Evolutionary conservation across 495 filamentous ascomycete species (phyloP), one percentile per base, ranked within the genome.

Genomic region (Darksidea phi): DNA sequence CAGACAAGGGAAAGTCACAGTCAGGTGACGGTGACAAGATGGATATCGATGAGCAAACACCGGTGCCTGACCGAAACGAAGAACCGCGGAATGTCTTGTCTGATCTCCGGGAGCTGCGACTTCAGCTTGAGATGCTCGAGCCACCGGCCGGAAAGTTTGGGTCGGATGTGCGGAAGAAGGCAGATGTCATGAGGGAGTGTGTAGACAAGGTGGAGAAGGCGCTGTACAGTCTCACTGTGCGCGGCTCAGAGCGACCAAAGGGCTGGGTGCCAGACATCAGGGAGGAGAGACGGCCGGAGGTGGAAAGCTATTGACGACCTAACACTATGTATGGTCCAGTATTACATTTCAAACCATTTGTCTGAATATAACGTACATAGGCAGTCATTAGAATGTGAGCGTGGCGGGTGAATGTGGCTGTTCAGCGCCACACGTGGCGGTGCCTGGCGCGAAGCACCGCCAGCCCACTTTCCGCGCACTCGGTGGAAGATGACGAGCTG

Each of bases 161-260:
- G 1, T 80, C 77, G 53, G 86, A 91, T 62, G 80, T 86, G 57
- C 75, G 81, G 28, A 89, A 88, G 81, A 97, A 97, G 81, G 79
- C 87, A 67, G 84, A 84, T 49, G 90, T 95, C 6, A 96, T 96
- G 91, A 81, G 84, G 66, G 80, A 78, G 64, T 91, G 89, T 72
- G 92, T 98, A 32, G 85, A 89, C 69, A 98, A 98, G 81, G 94
- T 97, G 23, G 94, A 98, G 79, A 81, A 82, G 18, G 85, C 91
- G 17, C 85, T 89, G 15, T 97, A 96, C 75, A 90, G 90, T 10
- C 82, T 95, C 69, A 81, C 85, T 28, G 86, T 98, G 12, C 77
- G 95, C 11, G 94, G 95, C 0, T 86, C 85, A 48, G 94, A 98
- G 75, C 77, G 91, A 57, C 95, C 94, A 2, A 87, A 86, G 64